A percentile compares a stretch with the other conserved stretches of the same genome.
Conservation (phyloP, 2,329 filamentous ascomycete species). For the Trichoderma afroharzianum region DNA sequence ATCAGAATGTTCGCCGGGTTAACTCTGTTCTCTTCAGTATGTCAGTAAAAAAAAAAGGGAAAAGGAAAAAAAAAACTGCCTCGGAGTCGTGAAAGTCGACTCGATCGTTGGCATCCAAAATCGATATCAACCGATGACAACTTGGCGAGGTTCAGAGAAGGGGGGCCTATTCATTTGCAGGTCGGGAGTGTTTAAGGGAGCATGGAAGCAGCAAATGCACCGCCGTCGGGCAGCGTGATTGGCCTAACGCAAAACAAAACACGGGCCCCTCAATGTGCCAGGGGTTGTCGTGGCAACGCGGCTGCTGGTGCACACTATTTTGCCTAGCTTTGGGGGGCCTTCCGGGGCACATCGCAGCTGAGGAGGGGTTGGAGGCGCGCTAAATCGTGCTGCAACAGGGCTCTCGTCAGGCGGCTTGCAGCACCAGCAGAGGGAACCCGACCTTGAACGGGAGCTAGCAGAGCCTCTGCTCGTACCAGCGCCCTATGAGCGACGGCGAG, state of each 20-base stretch:
- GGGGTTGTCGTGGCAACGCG: constrained; percentile 29
- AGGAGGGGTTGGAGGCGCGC: constrained; percentile 14
- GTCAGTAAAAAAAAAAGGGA: neutral
- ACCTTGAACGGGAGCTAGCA: neutral
- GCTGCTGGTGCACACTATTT: neutral
- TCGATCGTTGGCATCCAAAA: constrained; percentile 13
- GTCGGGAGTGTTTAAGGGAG: constrained; percentile 32
- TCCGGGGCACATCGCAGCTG: constrained; percentile 10
- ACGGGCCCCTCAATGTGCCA: constrained; percentile 15
- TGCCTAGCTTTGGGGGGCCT: neutral
- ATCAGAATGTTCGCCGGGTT: constrained; percentile 15
- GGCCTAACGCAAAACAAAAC: constrained; percentile 33
- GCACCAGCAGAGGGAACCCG: neutral
- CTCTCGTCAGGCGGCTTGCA: constrained; percentile 9
- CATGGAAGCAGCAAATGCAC: constrained; percentile 22
- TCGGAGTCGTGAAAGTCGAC: constrained; percentile 20
- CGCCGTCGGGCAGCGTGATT: constrained; percentile 26
- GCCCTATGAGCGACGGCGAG: neutral
- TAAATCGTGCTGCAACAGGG: constrained; percentile 10
- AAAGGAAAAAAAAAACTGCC: neutral
- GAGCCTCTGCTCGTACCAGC: neutral
- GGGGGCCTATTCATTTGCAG: constrained; percentile 24
- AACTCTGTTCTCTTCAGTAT: constrained; percentile 11
- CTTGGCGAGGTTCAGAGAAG: constrained; percentile 25
- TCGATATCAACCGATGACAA: constrained; percentile 21